phyloP scores from a whole-genome alignment of 805 yeast genomes.

The Metschnikowia bowlesiae region DNA sequence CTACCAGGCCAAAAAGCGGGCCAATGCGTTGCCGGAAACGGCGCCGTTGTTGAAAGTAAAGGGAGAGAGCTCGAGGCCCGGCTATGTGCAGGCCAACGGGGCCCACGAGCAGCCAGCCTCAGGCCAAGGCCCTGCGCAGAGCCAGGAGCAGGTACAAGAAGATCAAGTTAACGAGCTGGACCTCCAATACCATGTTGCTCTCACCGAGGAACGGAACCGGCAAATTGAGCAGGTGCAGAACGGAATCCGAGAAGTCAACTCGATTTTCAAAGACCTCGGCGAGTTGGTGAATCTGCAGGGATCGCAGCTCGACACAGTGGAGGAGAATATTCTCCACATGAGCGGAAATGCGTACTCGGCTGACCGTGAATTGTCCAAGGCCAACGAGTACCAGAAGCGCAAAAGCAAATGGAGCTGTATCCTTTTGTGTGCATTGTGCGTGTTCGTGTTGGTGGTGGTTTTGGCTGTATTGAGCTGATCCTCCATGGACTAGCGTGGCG shows the following conservation, averaged over 20 bases:
- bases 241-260: constrained; percentile 80
- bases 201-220: constrained; percentile 68
- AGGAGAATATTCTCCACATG: constrained; percentile 65
- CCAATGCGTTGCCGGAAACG: constrained; percentile 15
- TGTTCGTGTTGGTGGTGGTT: constrained; percentile 55
- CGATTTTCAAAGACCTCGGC: constrained; percentile 79
- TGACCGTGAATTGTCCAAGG: constrained; percentile 62
- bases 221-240: constrained; percentile 69
- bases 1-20: constrained; percentile 46
- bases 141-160: constrained; percentile 29
- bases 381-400: constrained; percentile 67
- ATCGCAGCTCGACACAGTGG: constrained; percentile 75
- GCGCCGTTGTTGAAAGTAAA: constrained; percentile 5
- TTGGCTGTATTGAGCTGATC: constrained; percentile 48
- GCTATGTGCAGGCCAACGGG: neutral
- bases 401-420: constrained; percentile 74
- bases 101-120: neutral
- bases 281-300: constrained; percentile 81
- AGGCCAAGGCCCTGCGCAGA: constrained; percentile 8
- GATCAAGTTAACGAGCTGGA: constrained; percentile 44
- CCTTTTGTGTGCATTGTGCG: constrained; percentile 51
- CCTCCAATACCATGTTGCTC: constrained; percentile 56
- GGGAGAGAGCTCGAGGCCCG: neutral
- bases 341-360: constrained; percentile 68
- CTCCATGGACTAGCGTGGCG: neutral